Base-by-base conservation (phyloP, 495 filamentous ascomycete genomes). In the Achaetomiella virescens region DNA sequence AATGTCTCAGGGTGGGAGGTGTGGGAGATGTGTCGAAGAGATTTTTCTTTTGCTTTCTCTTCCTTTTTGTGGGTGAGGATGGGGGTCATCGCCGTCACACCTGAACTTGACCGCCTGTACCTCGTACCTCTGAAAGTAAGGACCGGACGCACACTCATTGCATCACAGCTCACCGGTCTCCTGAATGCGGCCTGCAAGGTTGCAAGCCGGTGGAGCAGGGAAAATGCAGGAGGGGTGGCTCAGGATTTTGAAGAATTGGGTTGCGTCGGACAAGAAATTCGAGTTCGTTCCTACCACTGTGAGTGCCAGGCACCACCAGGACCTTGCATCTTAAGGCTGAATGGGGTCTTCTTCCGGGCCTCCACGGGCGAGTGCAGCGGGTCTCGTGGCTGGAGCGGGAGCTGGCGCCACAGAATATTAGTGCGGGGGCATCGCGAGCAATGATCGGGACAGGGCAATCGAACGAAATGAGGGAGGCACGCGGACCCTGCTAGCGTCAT, bases 261-360 rank as follows among this genome's bases (percentile, higher is more conserved):
- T 31, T 31, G 27, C 27, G 27, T 31, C 9, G 27, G 27, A 31
- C 27, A 9, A 31, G 27, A 31, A 31, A 31, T 9, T 31, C 5
- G 27, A 5, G 9, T n/a, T 9, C 27, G 27, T 2, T n/a, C n/a
- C 31, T 50, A 18, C 47, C 47, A 14, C 20, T 15, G 18, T 48
- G 29, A 48, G 36, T 14, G 48, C 43, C 49, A 20, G 20, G 35
- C 24, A 15, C 25, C 22, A 17, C 20, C 47, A 24, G n/a, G 12
- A n/a, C 27, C 40, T 38, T 46, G 33, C 25, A 36, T 35, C 46
- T 53, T 58, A 53, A 64, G 57, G 50, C 54, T 60, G 52, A 58
- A 55, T 55, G 41, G 27, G 25, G 48, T 48, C 51, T 59, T 62
- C 49, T 57, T 51, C 47, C 47, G 47, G 55, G 45, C 55, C 58